Base-by-base conservation (phyloP, 2,329 filamentous ascomycete species). In the Cladosporium velox region DNA sequence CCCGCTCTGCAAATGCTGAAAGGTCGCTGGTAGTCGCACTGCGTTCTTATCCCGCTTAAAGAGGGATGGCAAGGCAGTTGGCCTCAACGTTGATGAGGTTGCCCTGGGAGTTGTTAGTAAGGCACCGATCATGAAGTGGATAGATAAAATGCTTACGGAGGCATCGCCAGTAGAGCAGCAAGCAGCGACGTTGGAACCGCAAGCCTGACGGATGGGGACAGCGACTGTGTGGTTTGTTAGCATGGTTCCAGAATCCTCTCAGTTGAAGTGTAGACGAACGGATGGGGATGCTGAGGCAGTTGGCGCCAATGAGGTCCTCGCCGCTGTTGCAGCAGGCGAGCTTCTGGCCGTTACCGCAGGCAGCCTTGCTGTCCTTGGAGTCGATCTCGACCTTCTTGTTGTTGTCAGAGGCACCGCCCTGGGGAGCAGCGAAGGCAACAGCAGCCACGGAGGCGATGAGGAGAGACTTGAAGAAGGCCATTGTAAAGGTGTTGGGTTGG, bases 401-500 rank as follows among this genome's bases (percentile, higher is more conserved):
- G 51, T 26, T n/a, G 26, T 64, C 61, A 21, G 57, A 59, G 32
- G 59, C 59, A n/a, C 51, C 60, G 35, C 49, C 51, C 51, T 55
- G 51, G 35, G 51, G 60, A n/a, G 59, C 59, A n/a, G 60, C 60
- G 60, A 35, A 55, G 61, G 61, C 61, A 57, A 64, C 49, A 44
- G 61, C 61, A 28, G 61, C 61, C 61, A 64, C 61, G 61, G 61
- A 64, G 61, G 61, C 61, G 61, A 64, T 64, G 61, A 64, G 21
- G 61, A 64, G 61, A 64, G 61, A 55, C 61, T 64, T 64, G 61
- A 57, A 64, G 61, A 64, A 64, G 61, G 61, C 51, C 61, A 64
- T 64, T 64, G n/a, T 64, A 24, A 64, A 64, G 51, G 35, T 64
- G 24, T 64, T 64, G 61, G 61, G 59, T 62, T 62, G 61, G 61